These are phyloP conservation scores for Brassica napus DNA, from an alignment of 345 rosid species.

Conservation along the genomic window Da-Ae NC_063452.1:57360001-57360500, in stretches of 20 bases:
- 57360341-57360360: conserved; percentile 27
- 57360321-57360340: conserved; percentile 78
- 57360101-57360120: conserved; percentile 82
- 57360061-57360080: conserved; percentile 81
- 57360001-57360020: conserved; percentile 96
- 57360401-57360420: conserved; percentile 62
- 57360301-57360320: conserved; percentile 84
- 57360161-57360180: not conserved
- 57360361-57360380: not conserved
- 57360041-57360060: conserved; percentile 77
- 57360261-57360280: conserved; percentile 83
- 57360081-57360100: conserved; percentile 91
- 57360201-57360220: conserved; percentile 52
- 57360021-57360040: conserved; percentile 76
- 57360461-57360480: conserved; percentile 85
- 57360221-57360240: conserved; percentile 94
- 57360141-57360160: conserved; percentile 48
- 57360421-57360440: conserved; percentile 80
- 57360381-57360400: not conserved
- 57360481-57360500: conserved; percentile 77
- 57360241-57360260: conserved; percentile 85
- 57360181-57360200: not conserved
- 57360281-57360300: conserved; percentile 80
- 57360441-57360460: conserved; percentile 78
- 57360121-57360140: conserved; percentile 73